Evolutionary conservation across 2,329 filamentous ascomycete species (phyloP), one percentile per base, ranked within the genome.

Genomic region (Fusarium succisae): DNA sequence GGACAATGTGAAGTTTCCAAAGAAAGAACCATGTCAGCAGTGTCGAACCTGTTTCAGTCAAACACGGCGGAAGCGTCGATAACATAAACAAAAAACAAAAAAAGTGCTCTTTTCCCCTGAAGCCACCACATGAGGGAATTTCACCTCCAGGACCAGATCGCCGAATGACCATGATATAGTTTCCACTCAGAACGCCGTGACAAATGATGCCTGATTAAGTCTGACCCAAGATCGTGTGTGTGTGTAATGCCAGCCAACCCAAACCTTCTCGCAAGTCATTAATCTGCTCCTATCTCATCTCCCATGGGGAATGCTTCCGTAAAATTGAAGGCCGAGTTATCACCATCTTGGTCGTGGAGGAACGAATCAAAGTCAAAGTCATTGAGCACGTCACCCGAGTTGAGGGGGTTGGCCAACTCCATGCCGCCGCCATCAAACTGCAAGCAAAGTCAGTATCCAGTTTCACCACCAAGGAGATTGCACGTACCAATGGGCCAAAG

Each of bases 361-460:
- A 92, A 92, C 4, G 90, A 91, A 80, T 92, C 91, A 74, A 92
- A 86, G 71, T 92, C 91, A 76, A 92, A 92, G 73, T 91, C 90
- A 76, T 89, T 90, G 54, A 92, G 84, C 41, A 92, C 90, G 77
- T 92, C 87, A 61, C 82, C 82, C 11, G 86, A 85, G 69, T 84
- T 84, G 32, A 87, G 80, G 5, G 89, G 87, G 72, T 90, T 89
- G 62, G 87, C 84, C 79, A 90, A 88, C 63, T 88, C 88, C 81
- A 91, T 86, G 45, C 75, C 59, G 50, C 77, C 79, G 63, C 78
- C 79, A 65, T 87, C 84, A 79, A 83, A 83, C 80, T 84, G 65
- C 14, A 61, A 20, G 8, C 22, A 18, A 72, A 61, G 77, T 76
- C 53, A 71, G 72, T 24, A 45, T 9, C 39, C 14, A 5, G 4